These are phyloP conservation scores for Antrodiella citrinella DNA, from an alignment of 768 basidiomycete genomes.

Conservation along the genomic window DNA sequence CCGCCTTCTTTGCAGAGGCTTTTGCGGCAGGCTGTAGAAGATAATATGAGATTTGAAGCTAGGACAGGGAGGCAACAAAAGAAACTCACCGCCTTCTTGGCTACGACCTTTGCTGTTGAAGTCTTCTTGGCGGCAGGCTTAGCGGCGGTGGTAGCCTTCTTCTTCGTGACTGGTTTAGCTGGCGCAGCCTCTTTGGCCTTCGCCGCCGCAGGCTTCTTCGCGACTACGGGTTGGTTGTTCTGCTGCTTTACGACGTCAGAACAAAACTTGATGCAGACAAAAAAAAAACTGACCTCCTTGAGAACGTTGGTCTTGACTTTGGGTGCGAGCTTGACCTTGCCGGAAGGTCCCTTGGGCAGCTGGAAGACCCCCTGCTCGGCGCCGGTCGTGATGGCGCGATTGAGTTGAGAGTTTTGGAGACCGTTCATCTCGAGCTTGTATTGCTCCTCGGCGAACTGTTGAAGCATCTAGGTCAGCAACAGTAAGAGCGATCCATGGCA, in stretches of 20 bases:
- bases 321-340: slow-evolving; percentile 67
- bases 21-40: slow-evolving; percentile 21
- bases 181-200: slow-evolving; percentile 21
- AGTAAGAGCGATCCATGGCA: no score
- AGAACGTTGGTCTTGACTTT: slow-evolving; percentile 36
- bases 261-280: neutral
- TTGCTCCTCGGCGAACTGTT: slow-evolving; percentile 45
- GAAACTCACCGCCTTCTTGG: slow-evolving; percentile 25
- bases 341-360: slow-evolving; percentile 59
- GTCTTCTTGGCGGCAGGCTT: slow-evolving; percentile 27
- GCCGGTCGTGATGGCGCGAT: slow-evolving; percentile 47
- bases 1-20: slow-evolving; percentile 22
- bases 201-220: slow-evolving; percentile 29
- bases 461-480: no score
- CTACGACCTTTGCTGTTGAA: slow-evolving; percentile 21
- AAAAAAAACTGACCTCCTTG: slow-evolving; percentile 47
- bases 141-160: slow-evolving; percentile 17
- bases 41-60: no score
- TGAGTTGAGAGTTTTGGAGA: slow-evolving; percentile 39
- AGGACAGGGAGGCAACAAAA: neutral
- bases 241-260: slow-evolving; percentile 20
- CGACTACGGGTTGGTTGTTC: slow-evolving; percentile 22
- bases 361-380: slow-evolving; percentile 41
- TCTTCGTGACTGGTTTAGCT: slow-evolving; percentile 19
- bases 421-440: slow-evolving; percentile 37